Percentiles rank a stretch among this genome's conserved stretches.
Conservation (phyloP, 176 grass and related monocot genomes). For the Bromus sterilis region DNA sequence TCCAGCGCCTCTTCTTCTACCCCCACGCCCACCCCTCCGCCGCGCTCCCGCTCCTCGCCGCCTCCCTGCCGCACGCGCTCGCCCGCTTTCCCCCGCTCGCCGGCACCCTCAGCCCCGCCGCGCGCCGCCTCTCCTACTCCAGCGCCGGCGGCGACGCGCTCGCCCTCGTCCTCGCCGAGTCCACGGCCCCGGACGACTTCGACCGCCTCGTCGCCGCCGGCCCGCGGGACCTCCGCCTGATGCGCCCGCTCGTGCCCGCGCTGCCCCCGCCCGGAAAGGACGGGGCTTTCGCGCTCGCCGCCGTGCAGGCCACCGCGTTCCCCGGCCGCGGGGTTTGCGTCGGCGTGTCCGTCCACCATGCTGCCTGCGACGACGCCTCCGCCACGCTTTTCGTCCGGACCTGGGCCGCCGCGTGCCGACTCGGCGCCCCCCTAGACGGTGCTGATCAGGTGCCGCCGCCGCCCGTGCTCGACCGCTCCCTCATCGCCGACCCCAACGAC, state of each 20-base stretch:
- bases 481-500: constrained; percentile 38
- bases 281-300: neutral
- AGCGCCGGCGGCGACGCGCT: neutral
- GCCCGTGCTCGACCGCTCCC: constrained; percentile 16
- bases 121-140: neutral
- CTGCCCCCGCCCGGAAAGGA: neutral
- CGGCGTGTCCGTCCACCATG: neutral
- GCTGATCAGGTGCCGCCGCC: neutral
- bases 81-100: constrained; percentile 45
- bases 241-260: neutral
- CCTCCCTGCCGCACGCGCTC: constrained; percentile 45
- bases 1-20: constrained; percentile 44
- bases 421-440: neutral
- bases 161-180: neutral
- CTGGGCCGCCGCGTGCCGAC: constrained; percentile 37
- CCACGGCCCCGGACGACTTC: neutral
- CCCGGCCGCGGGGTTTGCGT: neutral
- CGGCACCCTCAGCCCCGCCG: neutral
- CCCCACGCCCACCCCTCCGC: constrained; percentile 6
- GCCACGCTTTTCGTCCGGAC: constrained; percentile 37
- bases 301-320: constrained; percentile 2
- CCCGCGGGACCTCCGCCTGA: neutral
- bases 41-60: constrained; percentile 29
- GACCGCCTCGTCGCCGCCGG: neutral
- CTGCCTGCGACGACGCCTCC: constrained; percentile 13